Evolutionary conservation across 768 basidiomycete species (phyloP), one percentile per base, ranked within the genome.

Genomic region (Boletus coccyginus): DNA sequence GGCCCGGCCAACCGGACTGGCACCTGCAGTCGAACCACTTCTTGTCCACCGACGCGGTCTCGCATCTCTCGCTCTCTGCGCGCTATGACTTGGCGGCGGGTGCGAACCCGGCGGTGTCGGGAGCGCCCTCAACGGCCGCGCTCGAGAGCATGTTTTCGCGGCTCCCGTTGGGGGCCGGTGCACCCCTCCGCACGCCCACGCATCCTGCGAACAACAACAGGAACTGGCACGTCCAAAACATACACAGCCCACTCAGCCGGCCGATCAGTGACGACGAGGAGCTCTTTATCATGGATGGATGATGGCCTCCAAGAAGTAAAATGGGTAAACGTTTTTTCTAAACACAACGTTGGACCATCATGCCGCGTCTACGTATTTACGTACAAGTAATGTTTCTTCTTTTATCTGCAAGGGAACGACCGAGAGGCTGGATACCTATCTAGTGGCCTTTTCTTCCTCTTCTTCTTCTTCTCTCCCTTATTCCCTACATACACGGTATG

Each of bases 201-300:
- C 69, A 70, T 17, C 33, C 63, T n/a, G 46, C 46, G 8, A 64
- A 53, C 52, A 58, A 13, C 46, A 58, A 42, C 47, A 67, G 77
- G 39, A 68, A 66, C 52, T 81, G 74, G 71, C 71, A 77, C 43
- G 48, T 66, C 10, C 62, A 72, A 49, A 66, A 67, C 46, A 74
- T 79, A 42, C 67, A 80, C 63, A 87, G 86, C 66, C 86, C 86
- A 50, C 72, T 88, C 54, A 82, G 84, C 62, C 75, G 81, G 52
- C 84, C 86, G 5, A 82, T 78, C n/a, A 75, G 75, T 35, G 82
- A 78, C 55, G 78, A 87, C 57, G 86, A 87, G 66, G 88, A 87
- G 64, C 69, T 90, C 66, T 91, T 91, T 68, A 77, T 76, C 63
- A 85, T 90, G 84, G 88, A 90, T 59, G 75, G 75, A 51, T 79